phyloP scores from a whole-genome alignment of 192 early-diverging fungal genomes.

The Coemansia sp. region DNA sequence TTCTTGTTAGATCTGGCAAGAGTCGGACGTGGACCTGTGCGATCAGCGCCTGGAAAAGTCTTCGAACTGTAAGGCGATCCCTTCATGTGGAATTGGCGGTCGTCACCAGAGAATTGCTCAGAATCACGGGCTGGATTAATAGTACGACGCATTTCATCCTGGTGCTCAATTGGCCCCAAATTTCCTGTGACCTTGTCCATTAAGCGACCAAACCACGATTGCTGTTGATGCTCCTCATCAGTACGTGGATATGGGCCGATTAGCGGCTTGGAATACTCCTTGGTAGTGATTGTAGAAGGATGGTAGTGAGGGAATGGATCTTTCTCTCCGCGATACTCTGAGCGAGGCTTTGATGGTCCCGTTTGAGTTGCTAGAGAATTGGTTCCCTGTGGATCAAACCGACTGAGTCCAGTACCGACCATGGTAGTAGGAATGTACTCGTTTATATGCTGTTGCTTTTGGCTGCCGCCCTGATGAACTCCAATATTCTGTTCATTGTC shows the following conservation, averaged over 20 bases:
- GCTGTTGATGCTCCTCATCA: conserved; percentile 15
- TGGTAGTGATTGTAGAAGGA: neutral
- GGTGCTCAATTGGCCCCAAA: conserved; percentile 44
- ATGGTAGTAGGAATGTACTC: conserved; percentile 37
- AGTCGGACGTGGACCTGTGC: neutral
- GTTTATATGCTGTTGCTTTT: conserved; percentile 16
- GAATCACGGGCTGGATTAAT: neutral
- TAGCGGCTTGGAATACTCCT: neutral
- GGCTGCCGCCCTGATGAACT: neutral
- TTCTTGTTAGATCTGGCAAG: neutral
- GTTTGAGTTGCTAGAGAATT: conserved; percentile 1
- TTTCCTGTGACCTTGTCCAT: conserved; percentile 21
- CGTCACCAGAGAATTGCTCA: neutral
- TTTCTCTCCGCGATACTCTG: neutral
- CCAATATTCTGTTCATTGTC: neutral
- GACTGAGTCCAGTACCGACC: neutral
- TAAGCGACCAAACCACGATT: conserved; percentile 23
- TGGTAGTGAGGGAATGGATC: conserved; percentile 2
- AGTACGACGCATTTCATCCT: conserved; percentile 5
- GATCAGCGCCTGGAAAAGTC: neutral
- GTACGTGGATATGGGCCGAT: conserved; percentile 24
- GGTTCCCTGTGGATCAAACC: neutral
- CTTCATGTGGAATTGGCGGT: neutral
- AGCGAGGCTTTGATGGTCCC: neutral
- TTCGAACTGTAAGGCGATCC: neutral